phyloP scores from a whole-genome alignment of 805 yeast species.

The Myxozyma neglecta region DNA sequence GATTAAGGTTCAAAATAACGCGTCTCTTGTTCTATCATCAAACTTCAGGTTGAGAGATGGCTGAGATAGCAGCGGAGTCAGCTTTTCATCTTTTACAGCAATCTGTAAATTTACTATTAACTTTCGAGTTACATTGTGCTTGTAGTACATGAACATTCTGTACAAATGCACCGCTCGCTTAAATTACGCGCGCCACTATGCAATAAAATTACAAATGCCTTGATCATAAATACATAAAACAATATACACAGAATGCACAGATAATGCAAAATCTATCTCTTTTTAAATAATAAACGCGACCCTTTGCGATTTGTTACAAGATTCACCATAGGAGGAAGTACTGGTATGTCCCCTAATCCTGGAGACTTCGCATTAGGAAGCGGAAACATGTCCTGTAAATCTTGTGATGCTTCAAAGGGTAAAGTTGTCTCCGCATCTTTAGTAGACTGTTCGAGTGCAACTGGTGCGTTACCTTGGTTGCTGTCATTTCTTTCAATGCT shows the following conservation, averaged over 20 bases:
- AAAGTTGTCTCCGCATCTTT: neutral
- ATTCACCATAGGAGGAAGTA: neutral
- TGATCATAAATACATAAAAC: neutral
- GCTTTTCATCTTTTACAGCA: too few relatives aligned
- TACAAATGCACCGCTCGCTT: too few relatives aligned
- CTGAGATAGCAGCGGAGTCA: too few relatives aligned
- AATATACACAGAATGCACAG: neutral
- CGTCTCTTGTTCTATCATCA: too few relatives aligned
- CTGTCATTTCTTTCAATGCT: too few relatives aligned
- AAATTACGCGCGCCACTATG: too few relatives aligned
- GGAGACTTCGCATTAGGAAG: neutral
- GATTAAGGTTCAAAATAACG: neutral
- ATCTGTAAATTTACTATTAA: too few relatives aligned
- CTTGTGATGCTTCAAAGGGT: neutral
- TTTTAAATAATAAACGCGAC: neutral
- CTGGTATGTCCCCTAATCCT: neutral
- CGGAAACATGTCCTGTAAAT: neutral
- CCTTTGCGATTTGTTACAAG: slow-evolving; percentile 2
- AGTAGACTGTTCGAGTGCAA: too few relatives aligned
- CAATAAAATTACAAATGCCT: neutral
- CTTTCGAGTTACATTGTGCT: too few relatives aligned
- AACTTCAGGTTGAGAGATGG: too few relatives aligned
- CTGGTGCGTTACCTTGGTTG: too few relatives aligned
- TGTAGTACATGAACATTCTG: too few relatives aligned
- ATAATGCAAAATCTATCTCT: neutral